Conservation (phyloP, 768 basidiomycete species). For the Boletus reticuloceps region DNA sequence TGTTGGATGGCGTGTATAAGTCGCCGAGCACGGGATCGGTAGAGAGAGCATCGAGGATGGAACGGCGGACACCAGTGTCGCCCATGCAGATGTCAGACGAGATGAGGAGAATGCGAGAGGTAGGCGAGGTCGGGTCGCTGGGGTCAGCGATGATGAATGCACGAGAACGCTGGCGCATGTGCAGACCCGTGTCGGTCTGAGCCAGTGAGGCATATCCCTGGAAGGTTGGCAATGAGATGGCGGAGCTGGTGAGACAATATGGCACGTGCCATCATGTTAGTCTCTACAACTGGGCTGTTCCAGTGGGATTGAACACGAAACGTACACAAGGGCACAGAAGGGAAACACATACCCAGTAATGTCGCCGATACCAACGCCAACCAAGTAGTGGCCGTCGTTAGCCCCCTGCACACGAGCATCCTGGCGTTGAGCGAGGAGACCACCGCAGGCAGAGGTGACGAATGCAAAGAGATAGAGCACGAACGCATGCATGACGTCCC, state of each 20-base stretch:
- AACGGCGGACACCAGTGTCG: conserved; percentile 70
- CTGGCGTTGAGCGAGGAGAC: conserved; percentile 22
- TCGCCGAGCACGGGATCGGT: conserved; percentile 49
- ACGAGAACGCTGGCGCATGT: conserved; percentile 76
- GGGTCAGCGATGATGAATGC: conserved; percentile 69
- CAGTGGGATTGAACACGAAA: background rate
- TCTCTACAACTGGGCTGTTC: conserved; percentile 70
- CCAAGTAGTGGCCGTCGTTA: conserved; percentile 20
- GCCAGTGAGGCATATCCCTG: conserved; percentile 66
- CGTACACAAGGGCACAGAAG: background rate
- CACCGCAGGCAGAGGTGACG: conserved; percentile 32
- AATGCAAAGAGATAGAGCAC: conserved; percentile 46
- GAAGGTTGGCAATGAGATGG: background rate
- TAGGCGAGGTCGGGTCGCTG: conserved; percentile 31
- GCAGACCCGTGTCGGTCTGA: conserved; percentile 72
- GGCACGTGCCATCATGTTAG: conserved; percentile 70
- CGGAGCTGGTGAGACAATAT: background rate
- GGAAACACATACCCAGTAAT: conserved; percentile 59
- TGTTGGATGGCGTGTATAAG: conserved; percentile 66
- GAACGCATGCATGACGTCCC: conserved; percentile 37
- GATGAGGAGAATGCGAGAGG: conserved; percentile 68
- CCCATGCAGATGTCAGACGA: conserved; percentile 87
- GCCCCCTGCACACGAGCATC: background rate
- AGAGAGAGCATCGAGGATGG: conserved; percentile 58
- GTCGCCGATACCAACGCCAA: conserved; percentile 50